phyloP scores from a whole-genome alignment of 768 basidiomycete genomes.

The Tylopilus sp. region DNA sequence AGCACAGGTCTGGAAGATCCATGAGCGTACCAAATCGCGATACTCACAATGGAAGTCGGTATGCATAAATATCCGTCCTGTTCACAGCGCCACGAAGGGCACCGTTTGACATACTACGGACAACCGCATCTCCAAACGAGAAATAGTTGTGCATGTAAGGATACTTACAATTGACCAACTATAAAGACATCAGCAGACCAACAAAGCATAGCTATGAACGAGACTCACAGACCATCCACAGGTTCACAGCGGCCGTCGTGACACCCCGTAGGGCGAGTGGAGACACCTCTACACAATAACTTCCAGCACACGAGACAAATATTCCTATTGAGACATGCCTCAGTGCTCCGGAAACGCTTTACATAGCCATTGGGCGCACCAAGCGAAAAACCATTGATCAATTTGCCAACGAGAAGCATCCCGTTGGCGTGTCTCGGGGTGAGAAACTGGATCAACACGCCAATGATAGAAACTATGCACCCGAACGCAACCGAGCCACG shows the following conservation, averaged over 20 bases:
- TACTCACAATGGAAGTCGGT: too few species aligned
- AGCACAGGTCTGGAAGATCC: too few species aligned
- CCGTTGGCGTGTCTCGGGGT: slow-evolving; percentile 21
- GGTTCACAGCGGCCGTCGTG: slow-evolving; percentile 24
- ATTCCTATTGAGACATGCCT: slow-evolving; percentile 11
- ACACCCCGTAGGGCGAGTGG: slow-evolving; percentile 26
- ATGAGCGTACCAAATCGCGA: too few species aligned
- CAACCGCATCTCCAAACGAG: too few species aligned
- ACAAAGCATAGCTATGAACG: not conserved
- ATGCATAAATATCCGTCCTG: too few species aligned
- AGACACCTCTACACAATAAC: slow-evolving; percentile 29
- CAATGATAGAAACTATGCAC: slow-evolving; percentile 19
- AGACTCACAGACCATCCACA: slow-evolving; percentile 25
- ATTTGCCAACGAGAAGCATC: slow-evolving; percentile 23
- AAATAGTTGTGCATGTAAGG: too few species aligned
- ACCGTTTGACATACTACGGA: too few species aligned
- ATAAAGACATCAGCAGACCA: not conserved
- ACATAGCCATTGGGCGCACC: slow-evolving; percentile 8
- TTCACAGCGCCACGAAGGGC: too few species aligned
- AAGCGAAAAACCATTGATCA: slow-evolving; percentile 26
- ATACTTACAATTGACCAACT: too few species aligned
- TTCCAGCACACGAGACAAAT: slow-evolving; percentile 24
- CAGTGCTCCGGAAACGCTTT: not conserved
- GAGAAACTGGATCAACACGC: slow-evolving; percentile 24
- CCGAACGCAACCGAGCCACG: slow-evolving; percentile 24